Conservation (phyloP, 75 land plant species). For the Chamaecyparis obtusa region DNA sequence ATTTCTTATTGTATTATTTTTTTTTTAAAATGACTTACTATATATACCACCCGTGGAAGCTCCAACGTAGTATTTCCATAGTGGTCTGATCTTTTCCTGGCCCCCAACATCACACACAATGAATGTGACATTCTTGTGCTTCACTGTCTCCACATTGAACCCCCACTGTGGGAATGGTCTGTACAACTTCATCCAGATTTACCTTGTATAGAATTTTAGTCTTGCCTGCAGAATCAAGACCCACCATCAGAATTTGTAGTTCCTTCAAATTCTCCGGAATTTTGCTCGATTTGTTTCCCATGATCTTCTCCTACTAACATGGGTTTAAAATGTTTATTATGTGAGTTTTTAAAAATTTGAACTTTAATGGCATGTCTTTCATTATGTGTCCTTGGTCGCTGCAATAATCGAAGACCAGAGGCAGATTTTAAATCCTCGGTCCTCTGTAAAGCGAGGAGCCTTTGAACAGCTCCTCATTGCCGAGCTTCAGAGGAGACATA, state of each 20-base stretch:
- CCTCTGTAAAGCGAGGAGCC: no score
- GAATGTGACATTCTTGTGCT: constrained; percentile 18
- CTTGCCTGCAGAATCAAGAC: constrained; percentile 22
- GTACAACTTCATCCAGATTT: constrained; percentile 16
- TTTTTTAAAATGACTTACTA: no score
- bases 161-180: constrained; percentile 27
- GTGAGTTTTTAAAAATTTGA: no score
- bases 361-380: no score
- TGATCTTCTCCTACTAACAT: background rate
- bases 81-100: constrained; percentile 14
- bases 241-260: constrained; percentile 19
- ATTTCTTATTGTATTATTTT: no score
- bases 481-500: no score
- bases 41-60: background rate
- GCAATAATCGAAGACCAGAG: no score
- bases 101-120: constrained; percentile 37
- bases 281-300: background rate
- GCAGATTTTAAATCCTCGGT: no score
- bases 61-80: constrained; percentile 6
- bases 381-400: no score
- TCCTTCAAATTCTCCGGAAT: background rate
- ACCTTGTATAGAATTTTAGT: constrained; percentile 29
- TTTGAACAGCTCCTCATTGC: no score
- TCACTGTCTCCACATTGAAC: constrained; percentile 25
- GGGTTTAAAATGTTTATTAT: no score